Evolutionary conservation across 2,329 filamentous ascomycete genomes (phyloP), one percentile per base, ranked within the genome.

Genomic region (Penicillium sp.): DNA sequence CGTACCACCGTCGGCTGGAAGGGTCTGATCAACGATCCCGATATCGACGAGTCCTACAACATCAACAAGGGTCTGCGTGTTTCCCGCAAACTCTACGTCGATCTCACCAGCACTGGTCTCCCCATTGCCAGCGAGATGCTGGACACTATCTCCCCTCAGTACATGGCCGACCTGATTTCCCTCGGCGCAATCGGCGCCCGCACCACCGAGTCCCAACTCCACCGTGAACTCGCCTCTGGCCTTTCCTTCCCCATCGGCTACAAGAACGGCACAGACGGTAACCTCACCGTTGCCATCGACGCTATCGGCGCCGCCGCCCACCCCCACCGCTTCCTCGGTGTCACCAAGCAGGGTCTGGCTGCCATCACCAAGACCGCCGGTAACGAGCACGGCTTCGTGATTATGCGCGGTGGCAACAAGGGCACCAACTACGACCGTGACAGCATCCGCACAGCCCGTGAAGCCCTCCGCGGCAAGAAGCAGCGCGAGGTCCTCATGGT

Each of bases 1-100:
- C 88, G 94, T 58, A 99, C 94, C 46, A 99, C 94, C 0, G 92
- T 99, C 46, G 94, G 94, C 72, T 99, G 94, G 94, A 99, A 99
- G 80, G 94, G 94, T 48, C 83, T 99, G 75, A 97, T 99, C 83
- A 99, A 99, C 78, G 94, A 99, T 75, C 94, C 94, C 2, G 92
- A 97, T 69, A 96, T 99, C 73, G 91, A 99, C 76, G 88, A 94
- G 74, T 94, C 89, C 71, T 99, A 90, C 88, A 86, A 96, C 80
- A 99, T 99, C 82, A 99, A 99, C 86, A 97, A 97, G 83, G 94
- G 94, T 49, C 84, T 99, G 52, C 87, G 91, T 26, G 87, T 96
- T 53, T 93, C 90, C n/a, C 85, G 94, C 67, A 89, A 96, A 79
- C 83, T 99, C 71, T 99, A 97, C 80, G 86, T 89, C 67, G 92